These are phyloP conservation scores for Metschnikowia kunwiensis DNA, from an alignment of 805 yeast genomes.

Conservation along the genomic window DNA sequence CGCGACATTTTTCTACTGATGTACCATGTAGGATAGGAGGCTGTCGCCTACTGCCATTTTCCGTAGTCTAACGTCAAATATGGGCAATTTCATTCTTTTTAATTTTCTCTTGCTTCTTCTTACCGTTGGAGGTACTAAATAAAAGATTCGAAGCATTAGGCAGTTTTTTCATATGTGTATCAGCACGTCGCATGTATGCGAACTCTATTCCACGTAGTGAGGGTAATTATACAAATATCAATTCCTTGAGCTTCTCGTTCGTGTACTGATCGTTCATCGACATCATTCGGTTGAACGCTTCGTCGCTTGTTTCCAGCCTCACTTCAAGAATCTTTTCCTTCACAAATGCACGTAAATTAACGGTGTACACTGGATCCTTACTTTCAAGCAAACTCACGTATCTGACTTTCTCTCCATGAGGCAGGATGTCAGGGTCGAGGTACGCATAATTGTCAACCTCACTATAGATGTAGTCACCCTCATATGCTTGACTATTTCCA, in stretches of 20 bases:
- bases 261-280: conserved; percentile 36
- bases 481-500: conserved; percentile 37
- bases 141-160: no score
- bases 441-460: conserved; percentile 43
- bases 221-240: no score
- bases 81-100: no score
- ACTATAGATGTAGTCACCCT: conserved; percentile 35
- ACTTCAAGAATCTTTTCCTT: conserved; percentile 27
- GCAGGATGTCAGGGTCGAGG: conserved; percentile 38
- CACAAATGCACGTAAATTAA: conserved; percentile 47
- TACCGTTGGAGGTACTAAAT: no score
- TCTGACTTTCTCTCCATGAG: conserved; percentile 42
- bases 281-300: conserved; percentile 35
- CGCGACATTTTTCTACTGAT: no score
- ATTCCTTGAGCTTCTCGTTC: conserved; percentile 28
- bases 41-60: no score
- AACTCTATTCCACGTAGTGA: no score
- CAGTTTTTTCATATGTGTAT: no score
- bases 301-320: conserved; percentile 22
- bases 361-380: conserved; percentile 38
- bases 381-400: conserved; percentile 31
- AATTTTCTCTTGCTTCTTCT: no score
- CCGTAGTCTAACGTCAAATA: no score
- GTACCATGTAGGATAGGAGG: no score
- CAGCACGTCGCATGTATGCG: no score